Evolutionary conservation across 306 rosid species (phyloP), one percentile per base, ranked within the genome.

Genomic region (Corylus americana): DNA sequence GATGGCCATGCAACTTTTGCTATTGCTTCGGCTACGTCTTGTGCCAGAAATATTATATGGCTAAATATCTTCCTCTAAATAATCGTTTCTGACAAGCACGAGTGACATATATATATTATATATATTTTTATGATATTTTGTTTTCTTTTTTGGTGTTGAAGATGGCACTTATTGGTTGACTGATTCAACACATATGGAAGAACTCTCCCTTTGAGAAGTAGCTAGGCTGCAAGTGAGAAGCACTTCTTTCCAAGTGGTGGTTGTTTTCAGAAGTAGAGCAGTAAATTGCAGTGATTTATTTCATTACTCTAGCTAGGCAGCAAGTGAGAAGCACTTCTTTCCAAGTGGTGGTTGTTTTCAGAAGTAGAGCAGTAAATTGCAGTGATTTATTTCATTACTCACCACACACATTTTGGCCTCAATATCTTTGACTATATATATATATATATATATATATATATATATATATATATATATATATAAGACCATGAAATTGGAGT

Each of bases 1-100:
- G 74, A 78, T 83, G 80, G 75, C 85, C 87, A 83, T 86, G 90
- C 87, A 86, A 83, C 89, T 86, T 83, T 86, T 80, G 51, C 89
- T 81, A 78, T 80, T 54, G 74, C 78, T 62, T 74, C 55, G 68
- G 72, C 80, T 77, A 77, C 78, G 68, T 82, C 84, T 76, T 79
- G 80, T 75, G 48, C 74, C 58, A 76, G 76, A 76, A 76, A 73
- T 77, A 31, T 31, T 77, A 31, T 31, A 53, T 76, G 63, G 64
- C 18, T 17, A 68, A 82, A 68, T 68, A 53, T 74, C 25, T 44
- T 68, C 47, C 72, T 74, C 49, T 70, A 79, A 61, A 78, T 73
- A 54, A 63, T 79, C 70, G 42, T 11, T 63, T 63, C 84, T 80
- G 80, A 77, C 85, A 77, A 80, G 82, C 85, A 84, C 87, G 87